Evolutionary conservation across 176 grass and related monocot genomes (phyloP).

Genomic region (Thalia dealbata): DNA sequence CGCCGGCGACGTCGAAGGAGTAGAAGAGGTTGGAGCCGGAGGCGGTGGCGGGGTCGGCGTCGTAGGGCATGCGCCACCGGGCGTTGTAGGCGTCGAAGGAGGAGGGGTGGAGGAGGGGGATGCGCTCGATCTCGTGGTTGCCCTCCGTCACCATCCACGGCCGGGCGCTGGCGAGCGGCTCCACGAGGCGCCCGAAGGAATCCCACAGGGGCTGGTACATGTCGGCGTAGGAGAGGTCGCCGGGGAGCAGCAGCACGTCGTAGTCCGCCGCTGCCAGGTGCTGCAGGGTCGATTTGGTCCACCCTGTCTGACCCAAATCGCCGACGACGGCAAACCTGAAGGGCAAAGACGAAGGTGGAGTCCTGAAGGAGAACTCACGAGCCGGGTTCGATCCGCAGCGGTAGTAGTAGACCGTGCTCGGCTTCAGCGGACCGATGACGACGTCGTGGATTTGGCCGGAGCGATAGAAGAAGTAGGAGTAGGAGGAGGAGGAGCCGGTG

Average conservation of each 20-base stretch:
- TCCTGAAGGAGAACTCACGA: slow-evolving; percentile 55
- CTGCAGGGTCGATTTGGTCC: slow-evolving; percentile 46
- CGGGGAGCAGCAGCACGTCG: slow-evolving; percentile 48
- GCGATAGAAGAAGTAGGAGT: slow-evolving; percentile 36
- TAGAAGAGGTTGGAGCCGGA: slow-evolving; percentile 52
- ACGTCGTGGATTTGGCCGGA: slow-evolving; percentile 56
- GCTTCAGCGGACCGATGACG: slow-evolving; percentile 36
- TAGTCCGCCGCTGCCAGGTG: slow-evolving; percentile 43
- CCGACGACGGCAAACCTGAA: slow-evolving; percentile 43
- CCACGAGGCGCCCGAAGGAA: slow-evolving; percentile 47
- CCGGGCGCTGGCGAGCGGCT: slow-evolving; percentile 67
- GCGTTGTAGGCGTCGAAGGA: slow-evolving; percentile 61
- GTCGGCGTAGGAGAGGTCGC: slow-evolving; percentile 74
- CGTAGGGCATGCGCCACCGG: slow-evolving; percentile 59
- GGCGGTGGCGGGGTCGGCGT: neutral
- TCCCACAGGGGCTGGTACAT: slow-evolving; percentile 34
- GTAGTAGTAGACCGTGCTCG: slow-evolving; percentile 46
- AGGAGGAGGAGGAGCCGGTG: slow-evolving; percentile 33
- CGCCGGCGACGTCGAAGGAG: slow-evolving; percentile 57
- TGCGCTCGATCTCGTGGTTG: slow-evolving; percentile 59
- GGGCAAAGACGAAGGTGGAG: slow-evolving; percentile 33
- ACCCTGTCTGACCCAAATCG: slow-evolving; percentile 50
- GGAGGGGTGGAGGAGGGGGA: slow-evolving; percentile 9
- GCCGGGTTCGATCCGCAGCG: slow-evolving; percentile 31
- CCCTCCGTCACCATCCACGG: slow-evolving; percentile 80